Evolutionary conservation across 441 rosid genomes (phyloP).

Genomic region (Corymbia citriodora): DNA sequence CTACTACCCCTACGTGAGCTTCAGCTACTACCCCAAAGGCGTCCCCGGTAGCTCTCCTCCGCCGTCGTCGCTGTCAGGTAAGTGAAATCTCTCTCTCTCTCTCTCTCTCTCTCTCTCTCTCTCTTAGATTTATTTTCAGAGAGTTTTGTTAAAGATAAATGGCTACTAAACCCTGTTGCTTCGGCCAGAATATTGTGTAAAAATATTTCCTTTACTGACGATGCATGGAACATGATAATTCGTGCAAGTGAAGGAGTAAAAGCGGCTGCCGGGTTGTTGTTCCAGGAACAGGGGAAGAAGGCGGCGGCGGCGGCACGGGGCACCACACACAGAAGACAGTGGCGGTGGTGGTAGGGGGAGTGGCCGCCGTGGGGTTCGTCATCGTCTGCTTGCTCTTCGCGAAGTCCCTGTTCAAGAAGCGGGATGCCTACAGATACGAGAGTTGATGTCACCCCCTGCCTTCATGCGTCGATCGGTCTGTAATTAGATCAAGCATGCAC

Average conservation of each 20-base stretch:
- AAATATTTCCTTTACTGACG: neutral
- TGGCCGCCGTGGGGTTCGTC: slow-evolving; percentile 61
- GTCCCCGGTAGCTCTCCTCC: slow-evolving; percentile 33
- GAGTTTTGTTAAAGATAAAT: neutral
- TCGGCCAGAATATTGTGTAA: neutral
- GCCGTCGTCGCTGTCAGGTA: slow-evolving; percentile 33
- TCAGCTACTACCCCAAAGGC: slow-evolving; percentile 70
- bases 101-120: neutral
- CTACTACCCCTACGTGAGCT: slow-evolving; percentile 72
- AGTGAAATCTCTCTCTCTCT: neutral
- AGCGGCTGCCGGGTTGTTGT: neutral
- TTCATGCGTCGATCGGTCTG: neutral
- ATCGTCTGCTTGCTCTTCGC: slow-evolving; percentile 57
- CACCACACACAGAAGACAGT: slow-evolving; percentile 54
- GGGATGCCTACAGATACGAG: slow-evolving; percentile 18
- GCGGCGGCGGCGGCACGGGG: neutral
- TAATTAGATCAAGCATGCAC: neutral
- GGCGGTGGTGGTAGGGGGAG: slow-evolving; percentile 79
- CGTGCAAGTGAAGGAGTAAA: neutral
- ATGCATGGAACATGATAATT: neutral
- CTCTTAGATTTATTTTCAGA: neutral
- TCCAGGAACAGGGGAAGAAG: slow-evolving; percentile 21
- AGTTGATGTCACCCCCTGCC: neutral
- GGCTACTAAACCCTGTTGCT: neutral
- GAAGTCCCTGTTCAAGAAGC: slow-evolving; percentile 48